These are phyloP conservation scores for Amylocarpus encephaloides DNA, from an alignment of 2,329 filamentous ascomycete species.

Conservation along the genomic window DNA sequence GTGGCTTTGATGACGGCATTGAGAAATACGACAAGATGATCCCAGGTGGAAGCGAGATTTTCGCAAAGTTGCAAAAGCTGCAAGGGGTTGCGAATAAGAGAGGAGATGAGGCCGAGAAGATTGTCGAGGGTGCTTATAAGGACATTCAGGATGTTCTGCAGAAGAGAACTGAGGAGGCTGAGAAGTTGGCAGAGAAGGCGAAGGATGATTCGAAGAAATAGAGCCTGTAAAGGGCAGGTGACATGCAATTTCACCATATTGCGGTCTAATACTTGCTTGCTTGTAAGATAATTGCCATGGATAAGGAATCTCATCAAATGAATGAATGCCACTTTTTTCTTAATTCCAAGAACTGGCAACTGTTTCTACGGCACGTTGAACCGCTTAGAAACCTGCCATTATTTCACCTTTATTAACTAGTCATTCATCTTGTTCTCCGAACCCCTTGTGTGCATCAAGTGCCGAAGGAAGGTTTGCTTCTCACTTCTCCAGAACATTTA, in stretches of 20 bases:
- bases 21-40: constrained; percentile 61
- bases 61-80: constrained; percentile 60
- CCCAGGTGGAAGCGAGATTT: constrained; percentile 56
- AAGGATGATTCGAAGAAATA: constrained; percentile 22
- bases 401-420: no score
- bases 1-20: constrained; percentile 17
- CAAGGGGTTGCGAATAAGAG: constrained; percentile 61
- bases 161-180: constrained; percentile 49
- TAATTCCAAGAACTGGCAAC: no score
- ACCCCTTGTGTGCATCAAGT: no score
- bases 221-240: neutral
- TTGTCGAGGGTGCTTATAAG: constrained; percentile 62
- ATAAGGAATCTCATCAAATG: no score
- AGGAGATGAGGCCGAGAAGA: constrained; percentile 61
- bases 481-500: no score
- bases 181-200: constrained; percentile 52
- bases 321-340: no score
- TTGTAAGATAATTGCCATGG: neutral
- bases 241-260: neutral
- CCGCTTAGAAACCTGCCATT: no score
- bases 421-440: no score
- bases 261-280: no score
- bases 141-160: constrained; percentile 60
- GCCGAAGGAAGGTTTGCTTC: no score
- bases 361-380: no score